Evolutionary conservation across 768 basidiomycete genomes (phyloP).

Genomic region (Lactarius sanguifluus): DNA sequence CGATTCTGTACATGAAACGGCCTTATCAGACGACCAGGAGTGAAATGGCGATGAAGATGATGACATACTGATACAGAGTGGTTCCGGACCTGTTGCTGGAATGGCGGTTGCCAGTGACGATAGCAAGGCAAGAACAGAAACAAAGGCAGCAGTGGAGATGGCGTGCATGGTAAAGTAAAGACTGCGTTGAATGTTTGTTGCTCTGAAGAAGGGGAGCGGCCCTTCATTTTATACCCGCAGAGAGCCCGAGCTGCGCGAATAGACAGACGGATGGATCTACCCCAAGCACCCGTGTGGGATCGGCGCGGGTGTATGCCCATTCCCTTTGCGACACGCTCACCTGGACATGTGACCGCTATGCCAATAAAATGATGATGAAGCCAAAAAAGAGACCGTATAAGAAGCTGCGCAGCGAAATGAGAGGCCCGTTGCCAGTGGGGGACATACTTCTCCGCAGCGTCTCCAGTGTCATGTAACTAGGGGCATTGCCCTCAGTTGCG

Average conservation of each 20-base stretch:
- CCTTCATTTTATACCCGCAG: slow-evolving; percentile 1
- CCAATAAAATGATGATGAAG: too few species aligned
- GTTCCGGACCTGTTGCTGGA: too few species aligned
- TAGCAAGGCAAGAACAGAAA: slow-evolving; percentile 10
- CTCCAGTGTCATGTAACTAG: neutral
- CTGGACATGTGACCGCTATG: too few species aligned
- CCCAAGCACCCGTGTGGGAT: too few species aligned
- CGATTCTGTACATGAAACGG: neutral
- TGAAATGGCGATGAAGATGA: neutral
- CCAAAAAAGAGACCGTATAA: too few species aligned
- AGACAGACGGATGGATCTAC: too few species aligned
- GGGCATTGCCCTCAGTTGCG: neutral
- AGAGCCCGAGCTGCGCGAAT: too few species aligned
- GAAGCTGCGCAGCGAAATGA: neutral
- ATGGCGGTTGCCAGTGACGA: slow-evolving; percentile 3
- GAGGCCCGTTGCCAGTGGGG: neutral
- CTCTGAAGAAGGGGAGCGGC: neutral
- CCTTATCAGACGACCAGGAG: neutral
- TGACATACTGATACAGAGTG: too few species aligned
- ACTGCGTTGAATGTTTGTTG: neutral
- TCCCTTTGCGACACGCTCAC: too few species aligned
- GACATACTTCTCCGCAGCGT: neutral
- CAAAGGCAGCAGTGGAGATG: neutral
- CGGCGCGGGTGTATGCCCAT: too few species aligned
- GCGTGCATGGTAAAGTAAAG: slow-evolving; percentile 3